phyloP scores from a whole-genome alignment of 2,329 filamentous ascomycete species.

The Trichoderma breve region DNA sequence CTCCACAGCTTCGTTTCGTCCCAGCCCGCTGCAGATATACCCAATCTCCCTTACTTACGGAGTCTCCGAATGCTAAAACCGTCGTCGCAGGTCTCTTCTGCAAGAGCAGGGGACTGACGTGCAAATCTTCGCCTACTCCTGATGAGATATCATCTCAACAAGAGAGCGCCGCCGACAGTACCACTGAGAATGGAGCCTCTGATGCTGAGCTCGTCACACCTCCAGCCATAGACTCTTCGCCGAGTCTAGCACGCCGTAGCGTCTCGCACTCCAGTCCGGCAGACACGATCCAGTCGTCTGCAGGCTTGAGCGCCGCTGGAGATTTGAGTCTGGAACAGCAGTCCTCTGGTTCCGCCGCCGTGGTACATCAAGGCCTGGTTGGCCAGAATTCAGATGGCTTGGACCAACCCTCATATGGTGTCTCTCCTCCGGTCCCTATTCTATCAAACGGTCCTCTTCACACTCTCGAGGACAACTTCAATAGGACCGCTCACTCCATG shows the following conservation, averaged over 20 bases:
- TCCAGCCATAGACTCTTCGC: slow-evolving; percentile 12
- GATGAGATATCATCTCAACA: slow-evolving; percentile 7
- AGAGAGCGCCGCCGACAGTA: slow-evolving; percentile 3
- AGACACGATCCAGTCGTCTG: slow-evolving; percentile 17
- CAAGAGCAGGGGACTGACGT: slow-evolving; percentile 34
- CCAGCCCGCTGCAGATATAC: not conserved
- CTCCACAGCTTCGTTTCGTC: not conserved
- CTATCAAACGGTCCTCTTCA: slow-evolving; percentile 25
- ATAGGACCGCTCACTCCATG: slow-evolving; percentile 45
- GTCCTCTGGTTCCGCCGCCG: slow-evolving; percentile 22
- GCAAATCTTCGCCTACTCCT: slow-evolving; percentile 31
- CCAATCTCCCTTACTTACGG: not conserved
- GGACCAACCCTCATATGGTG: not conserved
- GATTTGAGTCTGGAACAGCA: not conserved
- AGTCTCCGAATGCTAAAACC: slow-evolving; percentile 1
- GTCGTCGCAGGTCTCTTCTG: slow-evolving; percentile 34
- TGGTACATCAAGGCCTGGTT: slow-evolving; percentile 30
- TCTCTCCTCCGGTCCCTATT: slow-evolving; percentile 2
- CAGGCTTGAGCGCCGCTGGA: slow-evolving; percentile 9
- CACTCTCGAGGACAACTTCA: slow-evolving; percentile 43
- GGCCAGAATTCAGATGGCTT: slow-evolving; percentile 15
- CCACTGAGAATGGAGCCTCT: slow-evolving; percentile 13
- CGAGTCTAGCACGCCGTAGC: slow-evolving; percentile 12
- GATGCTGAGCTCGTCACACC: slow-evolving; percentile 12
- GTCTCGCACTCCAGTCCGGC: slow-evolving; percentile 19